phyloP scores from a whole-genome alignment of 306 rosid genomes.

The Pachyrhizus erosus region DNA sequence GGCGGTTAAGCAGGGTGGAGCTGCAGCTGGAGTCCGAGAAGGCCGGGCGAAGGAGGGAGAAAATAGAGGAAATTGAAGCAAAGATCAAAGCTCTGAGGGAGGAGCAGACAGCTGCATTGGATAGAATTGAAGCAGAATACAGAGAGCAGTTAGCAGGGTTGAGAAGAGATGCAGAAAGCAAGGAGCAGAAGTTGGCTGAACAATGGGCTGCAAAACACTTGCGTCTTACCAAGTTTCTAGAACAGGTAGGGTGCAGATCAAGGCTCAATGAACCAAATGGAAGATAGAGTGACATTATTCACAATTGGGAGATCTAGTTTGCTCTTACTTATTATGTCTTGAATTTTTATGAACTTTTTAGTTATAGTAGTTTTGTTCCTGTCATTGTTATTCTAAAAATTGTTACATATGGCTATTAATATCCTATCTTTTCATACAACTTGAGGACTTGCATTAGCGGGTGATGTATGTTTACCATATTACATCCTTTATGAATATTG shows the following conservation, averaged over 20 bases:
- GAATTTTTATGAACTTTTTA: slow-evolving; percentile 29
- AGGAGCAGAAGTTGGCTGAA: slow-evolving; percentile 94
- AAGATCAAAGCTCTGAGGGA: slow-evolving; percentile 90
- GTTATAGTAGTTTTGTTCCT: slow-evolving; percentile 41
- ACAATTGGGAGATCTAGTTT: slow-evolving; percentile 13
- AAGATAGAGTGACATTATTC: slow-evolving; percentile 46
- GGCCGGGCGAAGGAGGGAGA: slow-evolving; percentile 74
- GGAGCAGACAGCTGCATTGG: slow-evolving; percentile 74
- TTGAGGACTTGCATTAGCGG: slow-evolving; percentile 36
- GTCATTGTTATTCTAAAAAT: slow-evolving; percentile 40
- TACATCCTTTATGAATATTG: slow-evolving; percentile 31
- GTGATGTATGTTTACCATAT: slow-evolving; percentile 27
- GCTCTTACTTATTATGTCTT: slow-evolving; percentile 13
- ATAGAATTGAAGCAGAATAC: slow-evolving; percentile 85
- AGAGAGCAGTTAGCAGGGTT: slow-evolving; percentile 81
- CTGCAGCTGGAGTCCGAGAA: slow-evolving; percentile 92
- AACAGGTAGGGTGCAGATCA: slow-evolving; percentile 77
- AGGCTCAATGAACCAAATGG: slow-evolving; percentile 72
- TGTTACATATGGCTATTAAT: slow-evolving; percentile 35
- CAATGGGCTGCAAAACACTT: slow-evolving; percentile 90
- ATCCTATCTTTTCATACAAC: slow-evolving; percentile 38
- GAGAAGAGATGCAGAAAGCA: slow-evolving; percentile 86
- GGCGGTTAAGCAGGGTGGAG: slow-evolving; percentile 93
- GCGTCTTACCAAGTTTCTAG: slow-evolving; percentile 78
- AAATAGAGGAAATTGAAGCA: slow-evolving; percentile 80